These are phyloP conservation scores for Ashbya aceris DNA, from an alignment of 1,139 yeast genomes.

Conservation along the genomic window DNA sequence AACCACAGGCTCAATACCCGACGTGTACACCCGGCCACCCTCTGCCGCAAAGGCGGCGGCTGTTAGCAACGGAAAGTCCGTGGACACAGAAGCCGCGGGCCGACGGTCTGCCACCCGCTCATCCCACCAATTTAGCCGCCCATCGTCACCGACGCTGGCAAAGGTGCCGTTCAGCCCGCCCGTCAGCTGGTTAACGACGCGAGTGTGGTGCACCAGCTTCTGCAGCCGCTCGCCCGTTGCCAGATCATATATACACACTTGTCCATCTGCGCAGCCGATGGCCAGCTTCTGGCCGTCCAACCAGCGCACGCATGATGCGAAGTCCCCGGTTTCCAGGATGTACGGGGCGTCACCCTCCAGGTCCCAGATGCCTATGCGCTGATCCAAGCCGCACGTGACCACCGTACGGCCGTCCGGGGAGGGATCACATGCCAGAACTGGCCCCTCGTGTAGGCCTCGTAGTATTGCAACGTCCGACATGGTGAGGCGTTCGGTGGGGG, in stretches of 20 bases:
- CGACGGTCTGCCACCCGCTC: constrained; percentile 36
- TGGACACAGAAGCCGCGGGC: constrained; percentile 33
- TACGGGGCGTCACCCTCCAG: constrained; percentile 1
- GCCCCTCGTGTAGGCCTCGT: constrained; percentile 40
- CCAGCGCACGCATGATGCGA: constrained; percentile 5
- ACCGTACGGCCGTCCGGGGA: constrained; percentile 35
- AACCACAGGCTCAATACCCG: constrained; percentile 63
- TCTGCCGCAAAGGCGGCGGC: constrained; percentile 33
- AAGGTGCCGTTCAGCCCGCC: constrained; percentile 31
- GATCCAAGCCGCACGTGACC: constrained; percentile 49
- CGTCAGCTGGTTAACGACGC: constrained; percentile 49
- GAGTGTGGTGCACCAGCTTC: constrained; percentile 44
- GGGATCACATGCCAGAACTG: constrained; percentile 40
- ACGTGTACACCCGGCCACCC: constrained; percentile 36
- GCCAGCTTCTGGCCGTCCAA: constrained; percentile 15
- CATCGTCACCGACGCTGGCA: constrained; percentile 60
- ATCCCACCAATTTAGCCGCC: constrained; percentile 55
- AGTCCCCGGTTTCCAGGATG: background rate
- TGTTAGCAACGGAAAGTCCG: constrained; percentile 52
- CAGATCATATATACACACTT: constrained; percentile 12
- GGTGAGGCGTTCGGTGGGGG: too few relatives aligned
- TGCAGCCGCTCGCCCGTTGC: constrained; percentile 46
- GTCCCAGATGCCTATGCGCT: constrained; percentile 33
- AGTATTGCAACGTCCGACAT: too few relatives aligned
- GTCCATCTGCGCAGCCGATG: constrained; percentile 39